Conservation (phyloP, 2,329 filamentous ascomycete genomes). For the Alternaria sp. region DNA sequence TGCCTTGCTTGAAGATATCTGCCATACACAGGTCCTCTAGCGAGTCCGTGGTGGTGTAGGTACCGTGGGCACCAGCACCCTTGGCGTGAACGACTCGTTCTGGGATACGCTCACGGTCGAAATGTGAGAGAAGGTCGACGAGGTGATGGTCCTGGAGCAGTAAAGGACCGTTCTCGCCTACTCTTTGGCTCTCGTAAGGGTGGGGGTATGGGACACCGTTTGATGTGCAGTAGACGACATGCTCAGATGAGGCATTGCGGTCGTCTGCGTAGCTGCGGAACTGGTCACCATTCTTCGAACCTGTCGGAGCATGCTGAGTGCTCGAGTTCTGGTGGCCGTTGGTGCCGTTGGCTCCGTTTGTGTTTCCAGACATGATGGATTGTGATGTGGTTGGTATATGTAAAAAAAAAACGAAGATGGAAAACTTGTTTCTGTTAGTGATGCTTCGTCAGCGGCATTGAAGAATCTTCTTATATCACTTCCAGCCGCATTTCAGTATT, state of each 20-base stretch:
- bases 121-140: slow-evolving; percentile 60
- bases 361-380: slow-evolving; percentile 19
- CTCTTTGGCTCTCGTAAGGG: slow-evolving; percentile 65
- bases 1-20: slow-evolving; percentile 66
- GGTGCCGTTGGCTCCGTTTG: slow-evolving; percentile 13
- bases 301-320: slow-evolving; percentile 28
- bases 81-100: slow-evolving; percentile 63
- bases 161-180: slow-evolving; percentile 66
- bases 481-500: slow-evolving; percentile 3
- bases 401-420: neutral
- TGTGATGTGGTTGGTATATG: neutral
- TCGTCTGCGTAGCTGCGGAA: slow-evolving; percentile 57
- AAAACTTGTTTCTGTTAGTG: neutral
- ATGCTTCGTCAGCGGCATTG: neutral
- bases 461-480: slow-evolving; percentile 11
- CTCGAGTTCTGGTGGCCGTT: slow-evolving; percentile 18
- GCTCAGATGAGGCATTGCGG: slow-evolving; percentile 54
- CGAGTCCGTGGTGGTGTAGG: slow-evolving; percentile 58
- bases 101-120: slow-evolving; percentile 61
- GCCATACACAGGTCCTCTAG: slow-evolving; percentile 58
- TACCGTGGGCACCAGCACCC: slow-evolving; percentile 60
- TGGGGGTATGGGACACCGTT: slow-evolving; percentile 66
- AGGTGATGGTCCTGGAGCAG: slow-evolving; percentile 64
- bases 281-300: slow-evolving; percentile 48
- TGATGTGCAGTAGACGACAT: slow-evolving; percentile 63